Conservation (phyloP, 2,329 filamentous ascomycete genomes). For the Hymenoscyphus linearis region DNA sequence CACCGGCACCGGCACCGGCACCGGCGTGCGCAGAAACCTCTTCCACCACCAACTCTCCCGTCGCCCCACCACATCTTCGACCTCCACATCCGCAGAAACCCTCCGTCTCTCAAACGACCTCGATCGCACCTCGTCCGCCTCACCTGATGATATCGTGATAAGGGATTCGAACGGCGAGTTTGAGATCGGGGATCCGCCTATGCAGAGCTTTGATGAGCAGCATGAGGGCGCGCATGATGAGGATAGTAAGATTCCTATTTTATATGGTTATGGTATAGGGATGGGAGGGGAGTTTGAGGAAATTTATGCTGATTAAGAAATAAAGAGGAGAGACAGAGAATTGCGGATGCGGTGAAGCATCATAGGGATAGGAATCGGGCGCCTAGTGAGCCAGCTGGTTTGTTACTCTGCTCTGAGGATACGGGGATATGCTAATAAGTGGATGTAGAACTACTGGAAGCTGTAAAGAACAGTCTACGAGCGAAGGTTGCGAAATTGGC, state of each 20-base stretch:
- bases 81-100: constrained; percentile 40
- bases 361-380: constrained; percentile 50
- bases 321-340: constrained; percentile 52
- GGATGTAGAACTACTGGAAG: constrained; percentile 59
- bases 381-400: constrained; percentile 62
- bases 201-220: constrained; percentile 45
- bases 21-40: constrained; percentile 47
- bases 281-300: background rate
- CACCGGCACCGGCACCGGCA: constrained; percentile 13
- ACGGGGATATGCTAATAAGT: background rate
- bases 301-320: constrained; percentile 12
- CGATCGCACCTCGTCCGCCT: constrained; percentile 41
- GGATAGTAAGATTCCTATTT: constrained; percentile 39
- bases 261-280: background rate
- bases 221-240: constrained; percentile 53
- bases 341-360: constrained; percentile 57
- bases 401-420: constrained; percentile 19
- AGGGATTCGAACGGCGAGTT: constrained; percentile 59
- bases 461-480: constrained; percentile 63
- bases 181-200: constrained; percentile 52
- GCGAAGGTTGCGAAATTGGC: constrained; percentile 68
- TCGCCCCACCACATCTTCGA: constrained; percentile 45
- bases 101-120: constrained; percentile 40
- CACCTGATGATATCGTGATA: constrained; percentile 56
- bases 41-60: constrained; percentile 56